Evolutionary conservation across 2,329 filamentous ascomycete genomes (phyloP), one percentile per base, ranked within the genome.

Genomic region (Alternaria sp.): DNA sequence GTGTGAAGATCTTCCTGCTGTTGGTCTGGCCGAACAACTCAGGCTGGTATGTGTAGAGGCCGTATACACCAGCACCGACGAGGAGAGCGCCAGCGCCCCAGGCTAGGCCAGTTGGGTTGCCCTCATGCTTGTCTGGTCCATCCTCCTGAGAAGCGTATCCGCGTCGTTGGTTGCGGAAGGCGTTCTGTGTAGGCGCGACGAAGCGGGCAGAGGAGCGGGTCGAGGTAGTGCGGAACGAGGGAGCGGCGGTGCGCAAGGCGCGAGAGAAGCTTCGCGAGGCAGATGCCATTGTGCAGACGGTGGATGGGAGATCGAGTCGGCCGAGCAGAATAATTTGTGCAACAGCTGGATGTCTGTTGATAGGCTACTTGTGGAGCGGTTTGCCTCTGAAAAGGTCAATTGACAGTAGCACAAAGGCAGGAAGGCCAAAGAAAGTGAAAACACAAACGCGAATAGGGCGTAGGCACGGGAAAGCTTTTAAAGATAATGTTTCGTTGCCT

Each of bases 131-230:
- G 52, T 79, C 77, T 19, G 67, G 51, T 5, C 56, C 90, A 89
- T 69, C 62, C 46, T 75, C 91, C 91, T 67, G 67, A 3, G 75
- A 73, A 47, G 93, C 90, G 83, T 96, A 97, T 81, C 89, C 90
- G 71, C 93, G 92, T 70, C 93, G 92, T 75, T 90, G 86, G 77
- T 90, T 88, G 80, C 91, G 91, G 85, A 93, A 90, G 71, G 88
- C 86, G 74, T 91, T 87, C 71, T 90, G 88, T 58, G 69, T 62
- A 87, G 86, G 85, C 49, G 86, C 84, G 69, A 84, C 82, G 79
- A 92, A 86, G 68, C 87, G 84, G 32, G 77, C 78, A 44, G 65
- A 62, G 74, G 84, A 86, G 74, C 87, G 88, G 47, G 87, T 82
- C 57, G 85, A 81, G 72, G 87, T 83, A 75, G 88, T 87, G 77